phyloP scores from a whole-genome alignment of 2,329 filamentous ascomycete species.

The Fusarium sp. region DNA sequence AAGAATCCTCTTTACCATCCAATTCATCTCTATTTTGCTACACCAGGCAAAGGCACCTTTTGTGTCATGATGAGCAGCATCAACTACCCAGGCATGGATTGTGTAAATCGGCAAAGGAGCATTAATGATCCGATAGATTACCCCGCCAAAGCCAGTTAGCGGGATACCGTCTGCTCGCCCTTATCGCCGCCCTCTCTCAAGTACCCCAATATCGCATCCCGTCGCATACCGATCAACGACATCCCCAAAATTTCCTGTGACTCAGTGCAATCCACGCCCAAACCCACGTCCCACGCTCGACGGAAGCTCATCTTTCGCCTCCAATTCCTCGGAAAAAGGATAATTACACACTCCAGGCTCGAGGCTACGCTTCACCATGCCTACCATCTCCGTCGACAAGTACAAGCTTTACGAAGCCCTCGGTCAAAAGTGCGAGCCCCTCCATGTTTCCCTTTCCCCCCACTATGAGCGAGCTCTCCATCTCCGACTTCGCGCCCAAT shows the following conservation, averaged over 20 bases:
- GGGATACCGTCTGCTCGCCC: constrained; percentile 22
- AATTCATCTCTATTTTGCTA: not conserved
- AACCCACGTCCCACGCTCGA: constrained; percentile 36
- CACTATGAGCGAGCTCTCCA: constrained; percentile 32
- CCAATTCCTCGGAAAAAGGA: constrained; percentile 36
- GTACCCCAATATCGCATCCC: constrained; percentile 30
- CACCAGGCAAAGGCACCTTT: not conserved
- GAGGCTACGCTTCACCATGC: constrained; percentile 69
- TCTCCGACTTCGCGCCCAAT: constrained; percentile 34
- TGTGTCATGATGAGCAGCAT: not conserved
- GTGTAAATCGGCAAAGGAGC: constrained; percentile 36
- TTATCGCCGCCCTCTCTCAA: not conserved
- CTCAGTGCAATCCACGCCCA: constrained; percentile 46
- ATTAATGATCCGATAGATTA: constrained; percentile 48
- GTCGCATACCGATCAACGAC: constrained; percentile 25
- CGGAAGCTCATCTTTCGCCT: constrained; percentile 33
- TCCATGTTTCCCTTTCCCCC: constrained; percentile 31
- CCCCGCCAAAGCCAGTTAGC: constrained; percentile 44
- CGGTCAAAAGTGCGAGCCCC: constrained; percentile 75
- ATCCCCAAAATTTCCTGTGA: constrained; percentile 56
- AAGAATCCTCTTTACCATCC: not conserved
- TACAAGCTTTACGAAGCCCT: constrained; percentile 93
- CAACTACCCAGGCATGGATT: not conserved
- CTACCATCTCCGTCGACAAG: constrained; percentile 97
- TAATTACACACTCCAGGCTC: constrained; percentile 26